Percentiles rank a stretch among this genome's conserved stretches.
Conservation (phyloP, 2,329 filamentous ascomycete genomes). For the Amauroascus verrucosus region DNA sequence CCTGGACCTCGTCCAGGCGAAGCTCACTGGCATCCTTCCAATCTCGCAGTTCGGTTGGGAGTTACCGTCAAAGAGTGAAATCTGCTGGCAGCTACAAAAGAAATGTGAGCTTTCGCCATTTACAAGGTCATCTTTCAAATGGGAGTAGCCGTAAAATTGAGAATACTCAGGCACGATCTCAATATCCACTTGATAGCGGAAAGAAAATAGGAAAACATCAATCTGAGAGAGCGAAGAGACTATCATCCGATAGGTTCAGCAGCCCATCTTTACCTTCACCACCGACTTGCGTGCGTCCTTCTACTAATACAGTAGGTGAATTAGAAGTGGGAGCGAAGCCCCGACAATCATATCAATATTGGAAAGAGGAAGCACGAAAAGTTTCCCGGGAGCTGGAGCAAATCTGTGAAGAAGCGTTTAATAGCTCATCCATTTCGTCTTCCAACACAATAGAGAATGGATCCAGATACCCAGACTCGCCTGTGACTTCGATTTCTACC, state of each 20-base stretch:
- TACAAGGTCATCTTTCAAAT: constrained; percentile 34
- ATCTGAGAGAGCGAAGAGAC: constrained; percentile 18
- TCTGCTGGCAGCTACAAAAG: constrained; percentile 45
- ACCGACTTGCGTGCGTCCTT: constrained; percentile 28
- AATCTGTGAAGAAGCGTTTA: constrained; percentile 88
- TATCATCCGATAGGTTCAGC: constrained; percentile 23
- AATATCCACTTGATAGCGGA: constrained; percentile 21
- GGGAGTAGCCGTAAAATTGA: constrained; percentile 21
- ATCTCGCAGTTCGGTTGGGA: constrained; percentile 41
- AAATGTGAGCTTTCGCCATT: constrained; percentile 53
- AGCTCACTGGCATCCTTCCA: constrained; percentile 31
- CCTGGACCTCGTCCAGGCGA: constrained; percentile 23
- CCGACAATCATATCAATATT: constrained; percentile 39
- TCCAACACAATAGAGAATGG: constrained; percentile 36
- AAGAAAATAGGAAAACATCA: constrained; percentile 10
- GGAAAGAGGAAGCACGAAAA: constrained; percentile 69
- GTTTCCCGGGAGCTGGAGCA: constrained; percentile 78
- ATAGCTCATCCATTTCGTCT: constrained; percentile 51
- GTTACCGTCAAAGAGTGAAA: constrained; percentile 34
- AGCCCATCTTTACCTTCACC: constrained; percentile 34
- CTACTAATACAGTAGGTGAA: constrained; percentile 22
- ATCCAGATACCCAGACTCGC: constrained; percentile 39
- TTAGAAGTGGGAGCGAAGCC: constrained; percentile 34
- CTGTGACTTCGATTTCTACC: constrained; percentile 38
- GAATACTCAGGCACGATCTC: constrained; percentile 19